Conservation (phyloP, 202 grass and related monocot species). For the Schoenoplectus triqueter region DNA sequence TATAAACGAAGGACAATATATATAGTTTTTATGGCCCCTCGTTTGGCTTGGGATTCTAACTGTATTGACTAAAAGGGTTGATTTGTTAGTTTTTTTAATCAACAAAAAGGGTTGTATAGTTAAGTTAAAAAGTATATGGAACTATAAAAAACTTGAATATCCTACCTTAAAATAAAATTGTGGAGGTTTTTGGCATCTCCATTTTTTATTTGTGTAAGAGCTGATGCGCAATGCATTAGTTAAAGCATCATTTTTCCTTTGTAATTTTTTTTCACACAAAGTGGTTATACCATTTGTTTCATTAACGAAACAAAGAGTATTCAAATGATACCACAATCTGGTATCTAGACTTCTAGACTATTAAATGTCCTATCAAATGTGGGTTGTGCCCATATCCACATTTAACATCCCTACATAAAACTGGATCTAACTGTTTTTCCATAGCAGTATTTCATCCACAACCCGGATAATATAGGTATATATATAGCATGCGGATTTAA, state of each 20-base stretch:
- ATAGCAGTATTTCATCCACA: too few relatives aligned
- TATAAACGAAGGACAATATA: slow-evolving; percentile 43
- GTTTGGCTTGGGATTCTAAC: slow-evolving; percentile 72
- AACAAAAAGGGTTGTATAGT: slow-evolving; percentile 22
- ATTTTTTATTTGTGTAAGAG: slow-evolving; percentile 22
- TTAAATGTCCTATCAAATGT: too few relatives aligned
- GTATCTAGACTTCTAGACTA: too few relatives aligned
- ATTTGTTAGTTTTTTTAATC: background rate
- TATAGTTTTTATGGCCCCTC: slow-evolving; percentile 54
- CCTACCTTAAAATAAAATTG: slow-evolving; percentile 37
- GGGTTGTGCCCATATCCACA: too few relatives aligned
- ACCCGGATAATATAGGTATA: too few relatives aligned
- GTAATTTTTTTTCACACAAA: too few relatives aligned
- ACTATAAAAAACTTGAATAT: slow-evolving; percentile 11
- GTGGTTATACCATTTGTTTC: too few relatives aligned
- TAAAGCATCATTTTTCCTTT: background rate
- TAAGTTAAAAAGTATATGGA: slow-evolving; percentile 23
- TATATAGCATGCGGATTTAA: too few relatives aligned
- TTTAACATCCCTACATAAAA: too few relatives aligned
- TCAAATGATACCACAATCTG: too few relatives aligned
- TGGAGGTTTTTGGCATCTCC: background rate
- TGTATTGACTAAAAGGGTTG: background rate
- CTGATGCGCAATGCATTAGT: background rate
- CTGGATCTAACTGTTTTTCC: too few relatives aligned
- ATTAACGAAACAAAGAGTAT: too few relatives aligned